phyloP scores from a whole-genome alignment of 495 filamentous ascomycete species.

The Aspergillus cristatus region DNA sequence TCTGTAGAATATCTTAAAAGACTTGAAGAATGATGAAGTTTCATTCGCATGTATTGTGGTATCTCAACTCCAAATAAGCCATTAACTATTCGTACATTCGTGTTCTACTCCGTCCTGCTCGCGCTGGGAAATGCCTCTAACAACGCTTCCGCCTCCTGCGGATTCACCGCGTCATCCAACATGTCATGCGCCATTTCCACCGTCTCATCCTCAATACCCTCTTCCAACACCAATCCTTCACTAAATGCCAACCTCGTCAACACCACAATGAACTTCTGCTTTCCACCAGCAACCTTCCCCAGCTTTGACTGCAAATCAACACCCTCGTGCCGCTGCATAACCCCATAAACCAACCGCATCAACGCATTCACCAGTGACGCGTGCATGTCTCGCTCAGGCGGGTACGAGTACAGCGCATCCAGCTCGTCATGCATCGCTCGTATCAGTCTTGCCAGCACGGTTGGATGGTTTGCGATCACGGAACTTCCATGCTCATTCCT shows the following conservation, averaged over 20 bases:
- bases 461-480: constrained; percentile 45
- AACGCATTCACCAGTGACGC: constrained; percentile 48
- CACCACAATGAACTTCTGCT: constrained; percentile 56
- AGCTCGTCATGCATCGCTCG: constrained; percentile 55
- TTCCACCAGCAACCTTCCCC: constrained; percentile 43
- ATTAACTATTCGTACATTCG: too few relatives aligned
- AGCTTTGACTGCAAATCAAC: constrained; percentile 52
- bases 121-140: constrained; percentile 45
- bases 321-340: constrained; percentile 37
- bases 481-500: constrained; percentile 38
- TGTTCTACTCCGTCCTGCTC: constrained; percentile 19
- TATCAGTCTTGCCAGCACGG: constrained; percentile 49
- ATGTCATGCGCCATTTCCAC: constrained; percentile 56
- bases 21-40: too few relatives aligned
- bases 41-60: too few relatives aligned
- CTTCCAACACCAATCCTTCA: constrained; percentile 51
- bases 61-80: too few relatives aligned
- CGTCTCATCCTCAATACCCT: constrained; percentile 57
- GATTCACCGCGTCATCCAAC: constrained; percentile 55
- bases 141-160: constrained; percentile 61
- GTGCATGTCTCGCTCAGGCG: constrained; percentile 30
- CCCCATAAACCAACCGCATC: constrained; percentile 52
- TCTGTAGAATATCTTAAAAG: background rate
- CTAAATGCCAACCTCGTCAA: constrained; percentile 61
- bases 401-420: constrained; percentile 49